Base-by-base conservation (phyloP, 2,329 filamentous ascomycete genomes). In the Paraphoma chrysanthemicola region DNA sequence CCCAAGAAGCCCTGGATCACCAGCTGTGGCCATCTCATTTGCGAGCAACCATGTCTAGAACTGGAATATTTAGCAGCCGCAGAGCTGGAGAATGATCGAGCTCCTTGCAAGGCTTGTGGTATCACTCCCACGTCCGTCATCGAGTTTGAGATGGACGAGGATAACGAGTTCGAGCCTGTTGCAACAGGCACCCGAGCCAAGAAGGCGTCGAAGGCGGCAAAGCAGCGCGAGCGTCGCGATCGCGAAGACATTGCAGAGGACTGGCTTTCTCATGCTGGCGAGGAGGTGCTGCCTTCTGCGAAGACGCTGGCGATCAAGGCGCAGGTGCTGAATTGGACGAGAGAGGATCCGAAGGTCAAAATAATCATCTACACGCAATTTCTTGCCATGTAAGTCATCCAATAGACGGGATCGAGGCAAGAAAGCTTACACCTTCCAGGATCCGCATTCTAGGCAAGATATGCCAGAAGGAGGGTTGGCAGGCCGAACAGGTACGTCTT, bases 301-400 rank as follows among this genome's bases (percentile, higher is more conserved):
- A 83, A 83, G 62, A 82, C 80, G 0, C 63, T 78, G 8, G 80
- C 80, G 0, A 64, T 80, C 66, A 82, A 82, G 51, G 74, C 77
- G 0, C 79, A 81, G 53, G 70, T 82, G 11, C 55, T 81, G 30
- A 78, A 79, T 28, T 83, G 80, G 81, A 44, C 77, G 1, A 54
- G 72, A 1, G 76, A 83, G 11, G 79, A 82, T 4, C 76, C 77
- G 0, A 49, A 76, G 0, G 79, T 80, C 41, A 89, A 89, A 70
- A 81, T 88, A 44, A 85, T 85, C 54, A 73, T 89, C 44, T 89
- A 87, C 60, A 85, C 82, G 0, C 85, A 89, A 61, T 89, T 86
- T 56, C 70, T 84, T 2, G 73, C 79, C 2, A 82, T 87, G 63
- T 74, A 57, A 64, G 69, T 59, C 1, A 16, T 17, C 11, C 5